Evolutionary conservation across 768 basidiomycete genomes (phyloP), one percentile per base, ranked within the genome.

Genomic region (Ramaria rubella): DNA sequence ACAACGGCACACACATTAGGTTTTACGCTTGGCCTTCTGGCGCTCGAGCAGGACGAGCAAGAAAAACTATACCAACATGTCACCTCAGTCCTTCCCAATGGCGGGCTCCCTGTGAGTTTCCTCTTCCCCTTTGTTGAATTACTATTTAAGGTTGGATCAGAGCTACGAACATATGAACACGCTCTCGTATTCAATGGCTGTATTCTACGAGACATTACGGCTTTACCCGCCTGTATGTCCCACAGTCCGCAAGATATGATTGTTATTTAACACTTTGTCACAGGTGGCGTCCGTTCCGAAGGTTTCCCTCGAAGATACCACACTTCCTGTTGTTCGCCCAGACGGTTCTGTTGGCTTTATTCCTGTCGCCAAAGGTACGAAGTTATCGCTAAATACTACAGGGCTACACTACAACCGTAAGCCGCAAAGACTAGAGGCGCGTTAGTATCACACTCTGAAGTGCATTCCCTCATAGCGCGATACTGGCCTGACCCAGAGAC

Each of bases 401-500:
- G 79, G 70, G 9, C 55, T 80, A 24, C 80, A 81, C 59, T 74
- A 80, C 58, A 81, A 81, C 61, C 77, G 79, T 80, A 65, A 33
- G 76, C 58, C 15, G 26, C 31, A 14, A 34, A 14, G 58, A 29
- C 2, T 49, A 12, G 17, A 36, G 12, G 14, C 14, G 36, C 2
- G 14, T 14, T n/a, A 38, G 12, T 8, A n/a, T 27, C 44, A 21
- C 45, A 48, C n/a, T 27, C 2, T 27, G 46, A 27, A 24, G 1
- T 27, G 15, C n/a, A 24, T 27, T 48, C 12, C 19, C 5, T 24
- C 45, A 23, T 58, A 81, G 81, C 81, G 24, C 73, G 74, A 30
- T 81, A 81, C 62, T 83, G 81, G 81, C 65, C 76, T 49, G 73
- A 81, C 43, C 81, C 81, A 2, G 59, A 76, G 29, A 61, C 61